These are phyloP conservation scores for Acidomyces sp. DNA, from an alignment of 495 filamentous ascomycete genomes.

Conservation along the genomic window DNA sequence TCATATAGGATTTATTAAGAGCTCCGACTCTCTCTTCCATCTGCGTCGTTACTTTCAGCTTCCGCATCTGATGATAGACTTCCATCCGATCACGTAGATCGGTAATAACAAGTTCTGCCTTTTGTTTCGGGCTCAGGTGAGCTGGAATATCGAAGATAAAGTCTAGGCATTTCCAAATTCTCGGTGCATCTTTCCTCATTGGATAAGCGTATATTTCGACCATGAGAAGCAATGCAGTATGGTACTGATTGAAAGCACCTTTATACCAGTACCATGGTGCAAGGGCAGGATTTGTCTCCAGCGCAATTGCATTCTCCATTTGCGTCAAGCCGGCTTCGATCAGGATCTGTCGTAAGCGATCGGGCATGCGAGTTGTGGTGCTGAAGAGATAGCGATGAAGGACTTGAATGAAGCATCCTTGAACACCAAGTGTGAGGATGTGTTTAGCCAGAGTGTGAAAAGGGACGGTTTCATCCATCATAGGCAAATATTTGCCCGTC, in stretches of 20 bases:
- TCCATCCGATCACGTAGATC: slow-evolving; percentile 30
- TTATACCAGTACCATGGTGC: slow-evolving; percentile 35
- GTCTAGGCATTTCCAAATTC: slow-evolving; percentile 58
- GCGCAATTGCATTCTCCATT: slow-evolving; percentile 45
- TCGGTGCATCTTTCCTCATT: slow-evolving; percentile 39
- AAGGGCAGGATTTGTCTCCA: slow-evolving; percentile 44
- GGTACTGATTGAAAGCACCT: slow-evolving; percentile 37
- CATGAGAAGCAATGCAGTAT: slow-evolving; percentile 34
- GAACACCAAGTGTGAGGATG: slow-evolving; percentile 48
- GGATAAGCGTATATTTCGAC: slow-evolving; percentile 44
- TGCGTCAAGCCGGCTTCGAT: slow-evolving; percentile 39
- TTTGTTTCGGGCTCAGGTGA: slow-evolving; percentile 31
- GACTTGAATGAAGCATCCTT: slow-evolving; percentile 49
- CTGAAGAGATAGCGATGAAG: slow-evolving; percentile 43
- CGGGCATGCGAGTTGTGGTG: slow-evolving; percentile 36
- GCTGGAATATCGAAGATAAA: slow-evolving; percentile 53
- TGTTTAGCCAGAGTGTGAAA: slow-evolving; percentile 46
- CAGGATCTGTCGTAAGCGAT: slow-evolving; percentile 36
- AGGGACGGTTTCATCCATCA: slow-evolving; percentile 43
- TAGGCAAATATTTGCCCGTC: slow-evolving; percentile 44
- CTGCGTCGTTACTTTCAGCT: slow-evolving; percentile 26
- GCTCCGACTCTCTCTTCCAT: slow-evolving; percentile 21
- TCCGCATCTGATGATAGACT: slow-evolving; percentile 29
- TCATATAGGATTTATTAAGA: background rate
- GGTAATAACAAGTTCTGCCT: slow-evolving; percentile 30